Conservation (phyloP, 768 basidiomycete species). For the Leccinellum albellum region DNA sequence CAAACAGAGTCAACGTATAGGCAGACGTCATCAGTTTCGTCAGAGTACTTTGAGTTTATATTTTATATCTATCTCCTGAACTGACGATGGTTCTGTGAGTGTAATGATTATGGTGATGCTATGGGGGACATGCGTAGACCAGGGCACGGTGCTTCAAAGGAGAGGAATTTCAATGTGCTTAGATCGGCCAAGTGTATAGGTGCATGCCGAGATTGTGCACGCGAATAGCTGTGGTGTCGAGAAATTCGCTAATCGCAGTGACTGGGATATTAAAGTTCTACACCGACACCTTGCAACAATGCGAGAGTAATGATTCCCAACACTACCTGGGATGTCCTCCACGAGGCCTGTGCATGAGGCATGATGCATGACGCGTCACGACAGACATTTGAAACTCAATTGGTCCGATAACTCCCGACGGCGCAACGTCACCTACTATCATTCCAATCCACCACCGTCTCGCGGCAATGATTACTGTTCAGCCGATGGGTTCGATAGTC, state of each 20-base stretch:
- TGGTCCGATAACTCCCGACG: not conserved
- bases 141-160: slow-evolving; percentile 34
- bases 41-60: slow-evolving; percentile 1
- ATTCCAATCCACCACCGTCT: not conserved
- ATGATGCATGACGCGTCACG: not conserved
- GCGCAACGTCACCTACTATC: not conserved
- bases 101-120: slow-evolving; percentile 36
- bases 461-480: not conserved
- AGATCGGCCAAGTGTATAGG: slow-evolving; percentile 52
- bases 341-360: not conserved
- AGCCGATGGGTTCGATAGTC: not conserved
- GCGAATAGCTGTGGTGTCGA: slow-evolving; percentile 27
- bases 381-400: not conserved
- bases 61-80: not conserved
- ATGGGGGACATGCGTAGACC: slow-evolving; percentile 41
- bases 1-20: slow-evolving; percentile 19
- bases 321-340: not conserved
- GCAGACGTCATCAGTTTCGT: slow-evolving; percentile 24
- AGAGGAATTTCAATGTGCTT: slow-evolving; percentile 56
- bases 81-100: slow-evolving; percentile 26
- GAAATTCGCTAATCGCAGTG: not conserved
- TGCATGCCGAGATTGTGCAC: slow-evolving; percentile 14
- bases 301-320: not conserved
- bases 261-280: slow-evolving; percentile 9
- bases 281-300: slow-evolving; percentile 7